Conservation (phyloP, 2,329 filamentous ascomycete genomes). For the Apiospora pterosperma region DNA sequence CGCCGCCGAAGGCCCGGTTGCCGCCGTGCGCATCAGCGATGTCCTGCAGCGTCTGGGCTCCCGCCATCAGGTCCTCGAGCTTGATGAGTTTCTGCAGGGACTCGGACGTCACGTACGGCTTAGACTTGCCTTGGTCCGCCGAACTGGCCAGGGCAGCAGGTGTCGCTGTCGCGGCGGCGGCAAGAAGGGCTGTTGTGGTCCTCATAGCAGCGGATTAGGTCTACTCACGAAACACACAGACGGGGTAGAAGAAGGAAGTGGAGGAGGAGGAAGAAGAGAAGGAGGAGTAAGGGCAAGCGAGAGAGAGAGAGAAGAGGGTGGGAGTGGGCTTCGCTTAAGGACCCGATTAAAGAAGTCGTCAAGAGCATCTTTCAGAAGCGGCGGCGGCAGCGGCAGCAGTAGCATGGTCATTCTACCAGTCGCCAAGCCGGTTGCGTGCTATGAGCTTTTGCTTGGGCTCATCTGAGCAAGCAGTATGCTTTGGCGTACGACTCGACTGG, state of each 20-base stretch:
- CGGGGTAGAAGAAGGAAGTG: neutral
- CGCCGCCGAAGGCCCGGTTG: conserved; percentile 41
- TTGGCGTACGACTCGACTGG: neutral
- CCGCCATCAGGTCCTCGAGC: conserved; percentile 37
- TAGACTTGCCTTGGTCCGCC: conserved; percentile 16
- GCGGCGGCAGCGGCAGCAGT: neutral
- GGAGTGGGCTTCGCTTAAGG: neutral
- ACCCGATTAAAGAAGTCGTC: neutral
- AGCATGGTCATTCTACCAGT: neutral
- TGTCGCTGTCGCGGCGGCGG: neutral
- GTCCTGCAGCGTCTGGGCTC: conserved; percentile 41
- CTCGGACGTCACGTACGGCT: conserved; percentile 33
- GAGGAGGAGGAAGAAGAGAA: neutral
- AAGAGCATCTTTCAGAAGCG: neutral
- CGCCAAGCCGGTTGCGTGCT: neutral
- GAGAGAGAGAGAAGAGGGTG: neutral
- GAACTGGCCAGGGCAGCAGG: neutral
- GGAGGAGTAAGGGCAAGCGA: neutral
- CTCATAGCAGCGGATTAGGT: neutral
- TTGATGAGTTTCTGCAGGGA: conserved; percentile 36
- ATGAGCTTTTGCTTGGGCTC: neutral
- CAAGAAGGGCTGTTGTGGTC: neutral
- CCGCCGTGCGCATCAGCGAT: conserved; percentile 39
- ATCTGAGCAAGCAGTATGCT: neutral
- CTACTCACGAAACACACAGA: neutral